These are phyloP conservation scores for Talaromyces sp. DNA, from an alignment of 2,329 filamentous ascomycete species.

Conservation along the genomic window DNA sequence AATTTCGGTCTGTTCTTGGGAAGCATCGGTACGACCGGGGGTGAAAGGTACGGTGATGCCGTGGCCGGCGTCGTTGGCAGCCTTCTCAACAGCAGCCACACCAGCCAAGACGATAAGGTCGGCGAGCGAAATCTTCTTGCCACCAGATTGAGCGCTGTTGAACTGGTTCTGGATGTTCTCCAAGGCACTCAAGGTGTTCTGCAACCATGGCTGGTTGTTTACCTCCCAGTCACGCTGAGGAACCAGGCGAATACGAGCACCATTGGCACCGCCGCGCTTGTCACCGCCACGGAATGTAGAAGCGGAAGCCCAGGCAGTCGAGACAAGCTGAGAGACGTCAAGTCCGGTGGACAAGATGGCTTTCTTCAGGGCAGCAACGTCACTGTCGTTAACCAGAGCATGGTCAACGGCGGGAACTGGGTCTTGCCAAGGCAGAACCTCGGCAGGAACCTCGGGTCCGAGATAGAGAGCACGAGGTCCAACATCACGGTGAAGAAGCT, in stretches of 20 bases:
- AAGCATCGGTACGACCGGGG: slow-evolving; percentile 66
- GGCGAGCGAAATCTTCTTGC: slow-evolving; percentile 71
- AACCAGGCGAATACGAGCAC: slow-evolving; percentile 67
- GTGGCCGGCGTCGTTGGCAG: slow-evolving; percentile 35
- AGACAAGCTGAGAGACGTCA: slow-evolving; percentile 57
- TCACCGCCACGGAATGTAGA: slow-evolving; percentile 70
- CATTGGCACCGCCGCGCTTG: slow-evolving; percentile 79
- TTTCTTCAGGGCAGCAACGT: slow-evolving; percentile 63
- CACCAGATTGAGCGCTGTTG: slow-evolving; percentile 45
- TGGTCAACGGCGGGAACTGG: slow-evolving; percentile 59
- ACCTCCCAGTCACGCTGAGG: slow-evolving; percentile 68
- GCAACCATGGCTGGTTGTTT: slow-evolving; percentile 66
- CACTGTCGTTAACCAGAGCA: slow-evolving; percentile 56
- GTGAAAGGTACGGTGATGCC: slow-evolving; percentile 63
- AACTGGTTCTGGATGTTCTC: slow-evolving; percentile 63
- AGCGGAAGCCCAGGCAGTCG: slow-evolving; percentile 63
- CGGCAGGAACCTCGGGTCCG: slow-evolving; percentile 67
- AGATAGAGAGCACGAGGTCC: slow-evolving; percentile 66
- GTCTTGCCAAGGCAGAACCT: slow-evolving; percentile 71
- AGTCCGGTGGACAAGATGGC: slow-evolving; percentile 61
- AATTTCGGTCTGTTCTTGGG: slow-evolving; percentile 66
- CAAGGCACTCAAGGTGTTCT: slow-evolving; percentile 56
- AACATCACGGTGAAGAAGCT: slow-evolving; percentile 75
- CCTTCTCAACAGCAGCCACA: slow-evolving; percentile 66
- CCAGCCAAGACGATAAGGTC: slow-evolving; percentile 75